Evolutionary conservation across 495 filamentous ascomycete genomes (phyloP).

Genomic region (Xylaria grammica): DNA sequence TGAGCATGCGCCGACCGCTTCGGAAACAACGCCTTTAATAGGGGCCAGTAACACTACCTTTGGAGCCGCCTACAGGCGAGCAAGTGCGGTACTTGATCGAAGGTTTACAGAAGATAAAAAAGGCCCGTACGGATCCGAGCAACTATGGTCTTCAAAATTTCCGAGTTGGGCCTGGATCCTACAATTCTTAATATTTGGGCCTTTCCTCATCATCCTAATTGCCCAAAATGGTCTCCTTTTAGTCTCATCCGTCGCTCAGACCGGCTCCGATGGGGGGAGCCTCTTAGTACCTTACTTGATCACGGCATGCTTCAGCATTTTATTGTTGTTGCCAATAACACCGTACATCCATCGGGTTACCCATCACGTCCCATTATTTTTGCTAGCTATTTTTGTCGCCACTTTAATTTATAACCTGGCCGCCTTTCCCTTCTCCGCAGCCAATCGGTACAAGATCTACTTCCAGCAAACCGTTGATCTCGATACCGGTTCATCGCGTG

Average conservation of each 20-base stretch:
- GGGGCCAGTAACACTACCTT: slow-evolving; percentile 74
- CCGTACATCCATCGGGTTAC: slow-evolving; percentile 89
- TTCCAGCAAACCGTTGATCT: slow-evolving; percentile 85
- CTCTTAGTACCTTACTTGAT: slow-evolving; percentile 71
- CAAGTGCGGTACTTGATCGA: slow-evolving; percentile 35
- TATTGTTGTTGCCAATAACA: slow-evolving; percentile 76
- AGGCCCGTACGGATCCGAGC: slow-evolving; percentile 74
- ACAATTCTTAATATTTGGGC: slow-evolving; percentile 80
- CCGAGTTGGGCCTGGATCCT: slow-evolving; percentile 85
- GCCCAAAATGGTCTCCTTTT: slow-evolving; percentile 77
- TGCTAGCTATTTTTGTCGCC: slow-evolving; percentile 73
- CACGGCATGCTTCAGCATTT: slow-evolving; percentile 67
- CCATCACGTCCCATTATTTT: slow-evolving; percentile 77
- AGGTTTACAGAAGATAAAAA: slow-evolving; percentile 23
- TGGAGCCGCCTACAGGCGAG: slow-evolving; percentile 64
- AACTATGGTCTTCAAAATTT: slow-evolving; percentile 79
- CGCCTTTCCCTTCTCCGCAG: slow-evolving; percentile 85
- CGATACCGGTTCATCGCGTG: slow-evolving; percentile 69
- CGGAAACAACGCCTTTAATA: slow-evolving; percentile 82
- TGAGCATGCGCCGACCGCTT: slow-evolving; percentile 59
- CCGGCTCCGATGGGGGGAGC: slow-evolving; percentile 75
- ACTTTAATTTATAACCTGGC: slow-evolving; percentile 86
- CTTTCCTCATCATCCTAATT: slow-evolving; percentile 74
- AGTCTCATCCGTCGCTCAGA: slow-evolving; percentile 75
- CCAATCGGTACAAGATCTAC: slow-evolving; percentile 81